Evolutionary conservation across 2,329 filamentous ascomycete species (phyloP), one percentile per base, ranked within the genome.

Genomic region (Akanthomyces uredinophilus): DNA sequence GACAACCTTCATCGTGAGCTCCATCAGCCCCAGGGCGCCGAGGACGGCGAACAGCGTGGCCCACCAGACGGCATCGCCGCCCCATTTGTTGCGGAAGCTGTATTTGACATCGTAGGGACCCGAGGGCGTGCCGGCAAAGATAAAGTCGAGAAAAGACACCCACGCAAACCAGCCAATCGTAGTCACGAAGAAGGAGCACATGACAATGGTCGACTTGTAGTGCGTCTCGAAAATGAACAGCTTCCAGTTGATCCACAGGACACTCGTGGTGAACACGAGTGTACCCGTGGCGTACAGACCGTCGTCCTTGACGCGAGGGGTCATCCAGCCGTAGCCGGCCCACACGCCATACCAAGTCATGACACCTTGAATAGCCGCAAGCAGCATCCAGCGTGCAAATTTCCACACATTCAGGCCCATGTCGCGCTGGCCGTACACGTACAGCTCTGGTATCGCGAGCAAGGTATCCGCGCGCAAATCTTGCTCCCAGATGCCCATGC

Each of bases 401-500:
- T 91, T 81, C 51, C 79, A 79, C 65, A 92, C 81, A 70, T 94
- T 94, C 71, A 96, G 87, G 0, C 89, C 91, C 66, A 75, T 78
- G 64, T 84, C 83, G 22, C 83, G 83, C 75, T 95, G 92, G 5
- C 92, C 92, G 65, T 89, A 91, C 13, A 87, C 86, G 74, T 98
- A 98, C 1, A 98, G 82, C 73, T 98, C 94, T 0, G 94, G 94
- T 0, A 96, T 88, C 0, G 94, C 94, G n/a, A 98, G 81, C 2
- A 98, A 80, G 0, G 94, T 98, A 37, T 91, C 86, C 0, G 92
- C 89, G 4, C 83, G 79, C 3, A 98, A 81, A 70, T 98, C 94
- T 72, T 96, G 92, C 71, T 96, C 93, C 76, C 95, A 96, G 20
- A 96, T 88, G 13, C 92, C 94, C 66, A 96, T 84, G 69, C 96